Percentiles rank a stretch among this genome's conserved stretches.
These are phyloP conservation scores for Pelargonium myrrhifolium DNA, from an alignment of 441 rosid species.

Conservation along the genomic window DNA sequence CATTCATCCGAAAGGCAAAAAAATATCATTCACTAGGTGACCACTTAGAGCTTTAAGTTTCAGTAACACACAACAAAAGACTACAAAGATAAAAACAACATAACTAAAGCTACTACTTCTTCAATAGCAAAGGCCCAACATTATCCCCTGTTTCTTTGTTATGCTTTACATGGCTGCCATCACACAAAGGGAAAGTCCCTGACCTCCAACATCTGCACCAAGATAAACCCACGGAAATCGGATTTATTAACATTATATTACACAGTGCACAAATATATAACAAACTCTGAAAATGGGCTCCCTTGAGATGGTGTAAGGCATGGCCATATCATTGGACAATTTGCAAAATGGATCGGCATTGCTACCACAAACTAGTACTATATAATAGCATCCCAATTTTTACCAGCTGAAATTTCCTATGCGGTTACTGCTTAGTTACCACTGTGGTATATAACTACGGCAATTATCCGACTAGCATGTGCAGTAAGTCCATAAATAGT, in stretches of 20 bases:
- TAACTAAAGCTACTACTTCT: conserved; percentile 39
- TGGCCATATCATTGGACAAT: too few relatives aligned
- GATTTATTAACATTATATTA: neutral
- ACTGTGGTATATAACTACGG: too few relatives aligned
- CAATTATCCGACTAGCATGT: too few relatives aligned
- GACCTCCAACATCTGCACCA: conserved; percentile 78
- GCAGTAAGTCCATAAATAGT: too few relatives aligned
- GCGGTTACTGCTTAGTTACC: too few relatives aligned
- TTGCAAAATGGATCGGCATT: too few relatives aligned
- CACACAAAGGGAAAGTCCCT: conserved; percentile 77
- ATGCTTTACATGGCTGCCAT: conserved; percentile 86
- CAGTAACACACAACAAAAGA: conserved; percentile 1
- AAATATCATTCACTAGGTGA: too few relatives aligned
- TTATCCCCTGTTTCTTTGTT: conserved; percentile 90
- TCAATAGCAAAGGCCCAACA: conserved; percentile 83
- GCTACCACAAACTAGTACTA: too few relatives aligned
- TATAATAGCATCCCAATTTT: too few relatives aligned
- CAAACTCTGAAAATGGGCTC: neutral
- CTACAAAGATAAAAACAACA: neutral
- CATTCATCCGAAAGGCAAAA: too few relatives aligned
- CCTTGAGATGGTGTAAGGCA: too few relatives aligned
- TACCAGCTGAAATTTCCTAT: too few relatives aligned
- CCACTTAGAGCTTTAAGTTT: neutral
- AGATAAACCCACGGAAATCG: neutral
- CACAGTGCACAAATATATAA: neutral